phyloP scores from a whole-genome alignment of 306 rosid species.

The Acacia crassicarpa region DNA sequence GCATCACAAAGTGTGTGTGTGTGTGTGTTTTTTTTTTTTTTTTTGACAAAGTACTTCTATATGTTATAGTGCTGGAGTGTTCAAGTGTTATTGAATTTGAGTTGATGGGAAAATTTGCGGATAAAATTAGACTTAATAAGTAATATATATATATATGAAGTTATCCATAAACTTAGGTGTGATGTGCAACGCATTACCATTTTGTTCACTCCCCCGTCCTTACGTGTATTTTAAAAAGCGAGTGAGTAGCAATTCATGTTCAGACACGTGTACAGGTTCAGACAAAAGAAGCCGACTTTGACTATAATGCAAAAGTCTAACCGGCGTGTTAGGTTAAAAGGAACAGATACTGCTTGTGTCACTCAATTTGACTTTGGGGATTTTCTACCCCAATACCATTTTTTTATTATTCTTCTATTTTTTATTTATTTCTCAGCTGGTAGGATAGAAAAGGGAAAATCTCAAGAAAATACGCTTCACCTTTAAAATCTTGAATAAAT shows the following conservation, averaged over 20 bases:
- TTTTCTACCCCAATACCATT: background rate
- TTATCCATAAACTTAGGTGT: too few relatives aligned
- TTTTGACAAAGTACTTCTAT: too few relatives aligned
- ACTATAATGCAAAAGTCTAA: constrained; percentile 24
- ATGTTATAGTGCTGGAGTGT: background rate
- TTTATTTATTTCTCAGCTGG: background rate
- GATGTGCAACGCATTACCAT: too few relatives aligned
- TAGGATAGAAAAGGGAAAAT: background rate
- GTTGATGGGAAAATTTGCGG: too few relatives aligned
- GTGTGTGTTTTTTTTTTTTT: too few relatives aligned
- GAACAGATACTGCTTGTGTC: constrained; percentile 45
- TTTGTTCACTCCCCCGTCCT: too few relatives aligned
- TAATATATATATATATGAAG: background rate
- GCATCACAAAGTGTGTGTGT: too few relatives aligned
- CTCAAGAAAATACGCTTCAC: too few relatives aligned
- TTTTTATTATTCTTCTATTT: background rate
- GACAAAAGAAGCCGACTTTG: constrained; percentile 24
- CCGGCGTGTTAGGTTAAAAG: constrained; percentile 44
- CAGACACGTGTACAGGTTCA: constrained; percentile 20
- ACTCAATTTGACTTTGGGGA: constrained; percentile 46
- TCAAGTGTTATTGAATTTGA: background rate
- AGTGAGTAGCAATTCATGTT: background rate
- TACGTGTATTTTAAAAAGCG: too few relatives aligned
- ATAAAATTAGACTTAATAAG: background rate
- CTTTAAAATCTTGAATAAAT: too few relatives aligned